Percentiles rank a stretch among this genome's conserved stretches.
phyloP scores from a whole-genome alignment of 2,329 filamentous ascomycete genomes.

The Dactylonectria macrodidyma region DNA sequence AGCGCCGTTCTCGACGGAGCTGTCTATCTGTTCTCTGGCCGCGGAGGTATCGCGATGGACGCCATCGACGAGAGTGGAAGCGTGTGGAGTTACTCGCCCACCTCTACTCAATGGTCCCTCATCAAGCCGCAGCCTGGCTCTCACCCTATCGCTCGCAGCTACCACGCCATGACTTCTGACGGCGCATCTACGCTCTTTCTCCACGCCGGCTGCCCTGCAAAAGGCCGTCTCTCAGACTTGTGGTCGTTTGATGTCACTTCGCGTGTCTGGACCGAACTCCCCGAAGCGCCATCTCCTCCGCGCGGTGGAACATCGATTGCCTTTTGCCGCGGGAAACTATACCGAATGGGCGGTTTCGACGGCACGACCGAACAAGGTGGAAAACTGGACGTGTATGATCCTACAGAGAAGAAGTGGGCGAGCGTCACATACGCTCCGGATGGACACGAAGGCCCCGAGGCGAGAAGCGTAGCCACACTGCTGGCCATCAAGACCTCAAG shows the following conservation, averaged over 20 bases:
- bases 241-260: conserved; percentile 69
- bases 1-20: conserved; percentile 60
- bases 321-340: conserved; percentile 58
- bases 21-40: conserved; percentile 75
- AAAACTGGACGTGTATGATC: conserved; percentile 63
- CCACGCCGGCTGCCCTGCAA: conserved; percentile 73
- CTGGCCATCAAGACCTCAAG: conserved; percentile 39
- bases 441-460: conserved; percentile 47
- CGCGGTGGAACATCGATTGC: conserved; percentile 61
- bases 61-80: conserved; percentile 71
- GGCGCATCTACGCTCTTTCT: conserved; percentile 64
- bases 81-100: conserved; percentile 69
- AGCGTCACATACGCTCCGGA: conserved; percentile 46
- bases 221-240: conserved; percentile 70
- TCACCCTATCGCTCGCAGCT: conserved; percentile 67
- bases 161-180: conserved; percentile 65
- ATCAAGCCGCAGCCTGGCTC: conserved; percentile 57
- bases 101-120: conserved; percentile 59
- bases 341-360: conserved; percentile 76
- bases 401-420: conserved; percentile 43
- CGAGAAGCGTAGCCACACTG: conserved; percentile 52
- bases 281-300: conserved; percentile 66
- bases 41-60: conserved; percentile 72
- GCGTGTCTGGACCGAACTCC: conserved; percentile 64
- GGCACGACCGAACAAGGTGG: conserved; percentile 73